Conservation (phyloP, 805 yeast species). For the Novakomyces olei region DNA sequence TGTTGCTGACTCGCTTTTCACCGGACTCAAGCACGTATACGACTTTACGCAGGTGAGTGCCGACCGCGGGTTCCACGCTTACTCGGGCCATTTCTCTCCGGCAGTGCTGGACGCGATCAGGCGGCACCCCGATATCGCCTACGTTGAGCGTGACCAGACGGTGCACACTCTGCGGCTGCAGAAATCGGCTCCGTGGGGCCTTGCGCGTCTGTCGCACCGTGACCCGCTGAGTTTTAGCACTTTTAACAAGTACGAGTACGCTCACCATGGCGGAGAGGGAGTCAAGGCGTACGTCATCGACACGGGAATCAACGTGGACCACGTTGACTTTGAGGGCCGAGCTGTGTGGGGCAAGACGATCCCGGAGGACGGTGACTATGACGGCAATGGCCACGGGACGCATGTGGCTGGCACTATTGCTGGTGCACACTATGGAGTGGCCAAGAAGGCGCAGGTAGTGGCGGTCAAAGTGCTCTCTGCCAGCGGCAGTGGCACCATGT, state of each 20-base stretch:
- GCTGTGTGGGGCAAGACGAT: constrained; percentile 40
- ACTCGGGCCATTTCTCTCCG: constrained; percentile 64
- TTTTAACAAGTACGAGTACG: constrained; percentile 38
- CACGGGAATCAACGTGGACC: constrained; percentile 32
- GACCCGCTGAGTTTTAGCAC: constrained; percentile 35
- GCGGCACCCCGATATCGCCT: constrained; percentile 29
- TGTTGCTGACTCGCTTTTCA: too few species aligned
- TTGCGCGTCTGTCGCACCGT: constrained; percentile 48
- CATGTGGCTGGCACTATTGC: constrained; percentile 49
- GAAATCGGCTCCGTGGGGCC: constrained; percentile 49
- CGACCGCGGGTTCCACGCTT: constrained; percentile 41
- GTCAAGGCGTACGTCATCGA: constrained; percentile 35
- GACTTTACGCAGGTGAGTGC: constrained; percentile 28
- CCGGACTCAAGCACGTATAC: constrained; percentile 1
- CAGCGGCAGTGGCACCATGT: constrained; percentile 37
- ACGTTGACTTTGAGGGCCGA: constrained; percentile 37
- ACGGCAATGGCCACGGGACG: constrained; percentile 44
- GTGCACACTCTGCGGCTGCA: constrained; percentile 28
- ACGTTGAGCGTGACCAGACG: constrained; percentile 35
- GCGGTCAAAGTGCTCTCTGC: constrained; percentile 41
- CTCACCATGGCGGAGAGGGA: constrained; percentile 37
- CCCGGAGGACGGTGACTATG: constrained; percentile 27
- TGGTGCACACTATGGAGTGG: constrained; percentile 34
- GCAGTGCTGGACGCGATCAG: constrained; percentile 54
- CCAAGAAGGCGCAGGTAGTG: constrained; percentile 34